These are phyloP conservation scores for Rubia yunnanensis DNA, from an alignment of 257 asterid species.

Conservation along the genomic window DNA sequence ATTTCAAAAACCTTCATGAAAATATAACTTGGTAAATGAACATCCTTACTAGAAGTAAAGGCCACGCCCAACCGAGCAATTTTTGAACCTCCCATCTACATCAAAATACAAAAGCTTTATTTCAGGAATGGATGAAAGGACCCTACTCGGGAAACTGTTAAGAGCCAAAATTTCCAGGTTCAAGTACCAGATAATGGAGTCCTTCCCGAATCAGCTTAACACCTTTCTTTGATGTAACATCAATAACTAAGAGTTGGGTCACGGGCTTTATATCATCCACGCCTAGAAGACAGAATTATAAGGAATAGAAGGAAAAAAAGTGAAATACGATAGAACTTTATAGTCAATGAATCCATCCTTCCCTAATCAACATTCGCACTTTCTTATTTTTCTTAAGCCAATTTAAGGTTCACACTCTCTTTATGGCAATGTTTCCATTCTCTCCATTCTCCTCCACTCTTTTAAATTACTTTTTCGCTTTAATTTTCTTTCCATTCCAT, in stretches of 20 bases:
- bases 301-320: conserved; percentile 19
- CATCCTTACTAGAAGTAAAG: conserved; percentile 46
- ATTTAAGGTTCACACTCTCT: background rate
- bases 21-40: conserved; percentile 42
- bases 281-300: conserved; percentile 42
- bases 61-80: conserved; percentile 73
- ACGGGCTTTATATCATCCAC: conserved; percentile 92
- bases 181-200: conserved; percentile 72
- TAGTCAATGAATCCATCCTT: background rate
- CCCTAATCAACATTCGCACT: background rate
- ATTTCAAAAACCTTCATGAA: conserved; percentile 60
- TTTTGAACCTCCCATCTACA: conserved; percentile 78
- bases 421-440: background rate
- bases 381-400: too few relatives aligned
- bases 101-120: conserved; percentile 18
- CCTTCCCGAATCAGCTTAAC: conserved; percentile 85
- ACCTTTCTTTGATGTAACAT: conserved; percentile 70
- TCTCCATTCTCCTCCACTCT: background rate
- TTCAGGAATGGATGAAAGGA: conserved; percentile 5
- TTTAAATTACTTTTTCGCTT: too few relatives aligned
- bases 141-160: background rate
- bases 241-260: conserved; percentile 87
- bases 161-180: background rate
- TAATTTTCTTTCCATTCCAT: too few relatives aligned
- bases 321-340: conserved; percentile 7